Evolutionary conservation across 2,329 filamentous ascomycete species (phyloP), one percentile per base, ranked within the genome.

Genomic region (Aquanectria penicillioides): DNA sequence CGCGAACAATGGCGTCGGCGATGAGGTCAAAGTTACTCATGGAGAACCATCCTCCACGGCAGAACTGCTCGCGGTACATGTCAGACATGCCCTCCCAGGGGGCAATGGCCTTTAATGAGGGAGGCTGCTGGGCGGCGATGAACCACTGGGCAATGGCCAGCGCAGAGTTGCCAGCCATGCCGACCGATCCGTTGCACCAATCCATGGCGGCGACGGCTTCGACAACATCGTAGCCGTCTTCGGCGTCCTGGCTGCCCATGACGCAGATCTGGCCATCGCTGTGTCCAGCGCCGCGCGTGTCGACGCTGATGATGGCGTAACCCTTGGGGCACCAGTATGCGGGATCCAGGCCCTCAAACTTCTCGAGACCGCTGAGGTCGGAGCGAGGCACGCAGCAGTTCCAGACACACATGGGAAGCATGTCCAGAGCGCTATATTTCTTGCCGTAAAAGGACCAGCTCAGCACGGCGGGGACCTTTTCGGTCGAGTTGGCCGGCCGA

Each of bases 141-240:
- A 64, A 65, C 65, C 65, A 68, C 9, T 68, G 66, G 1, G 57
- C 58, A n/a, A 69, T 69, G 2, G 65, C 66, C 2, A 66, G 47
- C 0, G 50, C 52, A 4, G 70, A 73, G 48, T 71, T 73, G 5
- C 72, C 71, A 1, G 67, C 67, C 56, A 74, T 62, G n/a, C 66
- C 72, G 9, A 71, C 57, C 9, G 57, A 69, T 6, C 72, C 70
- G 20, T 68, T 69, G 48, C 67, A 72, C 71, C 71, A 74, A 11
- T 59, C 55, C 56, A 71, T 51, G 48, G 64, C 63, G 5, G 71
- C 64, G 8, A 72, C 60, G 18, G 65, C 65, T 50, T 73, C 69
- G 17, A 73, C 63, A 5, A 68, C 63, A 36, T 73, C 71, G 41
- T 68, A 71, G 3, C 63, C 67, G 22, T 73, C 72, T 22, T 67